Base-by-base conservation (phyloP, 352 stramenopile species). In the Globisporangium canariense region DNA sequence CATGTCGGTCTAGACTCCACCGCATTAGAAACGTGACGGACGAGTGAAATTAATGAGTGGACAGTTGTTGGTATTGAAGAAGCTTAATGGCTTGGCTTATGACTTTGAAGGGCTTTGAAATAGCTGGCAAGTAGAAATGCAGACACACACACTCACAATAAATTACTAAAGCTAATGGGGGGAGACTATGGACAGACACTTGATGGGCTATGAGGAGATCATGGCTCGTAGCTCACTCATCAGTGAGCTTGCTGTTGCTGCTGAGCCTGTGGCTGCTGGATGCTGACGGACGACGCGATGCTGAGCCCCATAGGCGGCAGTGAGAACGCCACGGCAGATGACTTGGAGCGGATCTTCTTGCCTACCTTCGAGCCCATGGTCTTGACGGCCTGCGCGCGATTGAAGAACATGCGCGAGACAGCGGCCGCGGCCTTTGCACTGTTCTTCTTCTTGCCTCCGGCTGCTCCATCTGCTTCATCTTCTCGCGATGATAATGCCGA, bases 1-100 rank as follows among this genome's bases (percentile, higher is more conserved):
- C 68, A 99, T 99, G 98, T 98, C 98, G 7, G 97, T 96, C 5
- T 95, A 76, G 60, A 40, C 9, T 2, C 3, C 40, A 18, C 13
- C 40, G 14, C 40, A 46, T 46, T 55, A 36, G 14, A 9, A n/a
- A 46, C n/a, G 20, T n/a, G 14, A 18, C n/a, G 9, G 32, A 9
- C 8, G 18, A 45, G 10, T 43, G 51, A 3, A 38, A 18, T 18
- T 10, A 61, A 40, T 53, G 56, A 34, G 11, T 62, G 16, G 25
- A n/a, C 13, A 46, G 14, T 8, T 6, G 22, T 46, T 46, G 43
- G 43, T 11, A 49, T 22, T 49, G 43, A 22, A 22, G 18, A 7
- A 20, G 43, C 43, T 49, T 47, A 22, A 49, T 22, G 16, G 1
- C 43, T 49, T 46, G 40, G 7, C 40, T 46, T 46, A 46, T 18